These are phyloP conservation scores for Salvia splendens DNA, from an alignment of 257 asterid species.

Conservation along the genomic window DNA sequence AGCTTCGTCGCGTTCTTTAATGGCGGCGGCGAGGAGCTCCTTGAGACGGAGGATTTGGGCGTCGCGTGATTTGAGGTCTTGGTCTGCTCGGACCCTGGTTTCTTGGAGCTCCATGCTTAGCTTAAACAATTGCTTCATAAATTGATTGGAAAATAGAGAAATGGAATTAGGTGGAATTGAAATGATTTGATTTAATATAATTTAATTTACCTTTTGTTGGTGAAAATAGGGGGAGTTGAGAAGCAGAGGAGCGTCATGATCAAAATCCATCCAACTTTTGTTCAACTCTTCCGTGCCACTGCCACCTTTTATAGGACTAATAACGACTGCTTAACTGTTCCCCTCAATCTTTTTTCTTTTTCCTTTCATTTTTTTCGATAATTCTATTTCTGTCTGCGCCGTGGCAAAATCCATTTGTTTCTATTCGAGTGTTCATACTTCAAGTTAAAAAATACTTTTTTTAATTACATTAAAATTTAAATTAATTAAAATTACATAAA, in stretches of 20 bases:
- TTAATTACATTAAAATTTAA: no score
- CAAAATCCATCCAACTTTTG: neutral
- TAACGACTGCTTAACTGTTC: neutral
- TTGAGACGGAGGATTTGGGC: conserved; percentile 56
- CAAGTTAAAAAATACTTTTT: no score
- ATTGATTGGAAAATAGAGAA: no score
- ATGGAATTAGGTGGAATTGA: neutral
- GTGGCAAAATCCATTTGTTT: no score
- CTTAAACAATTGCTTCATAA: conserved; percentile 50
- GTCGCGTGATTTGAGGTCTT: conserved; percentile 60
- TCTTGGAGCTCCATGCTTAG: conserved; percentile 68
- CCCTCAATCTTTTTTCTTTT: neutral
- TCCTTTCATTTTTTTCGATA: no score
- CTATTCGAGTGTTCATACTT: no score
- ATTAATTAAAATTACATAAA: no score
- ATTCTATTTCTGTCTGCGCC: no score
- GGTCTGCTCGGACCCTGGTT: conserved; percentile 49
- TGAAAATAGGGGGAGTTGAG: conserved; percentile 48
- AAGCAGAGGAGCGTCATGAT: neutral
- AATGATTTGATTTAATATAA: neutral
- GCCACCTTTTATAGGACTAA: neutral
- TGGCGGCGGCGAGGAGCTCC: conserved; percentile 44
- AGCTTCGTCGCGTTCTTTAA: conserved; percentile 67
- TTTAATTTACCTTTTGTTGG: conserved; percentile 58
- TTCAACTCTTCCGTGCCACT: neutral